Percentiles rank a stretch among this genome's conserved stretches.
phyloP scores from a whole-genome alignment of 2,329 filamentous ascomycete species.

The Myrmaecium sp. region DNA sequence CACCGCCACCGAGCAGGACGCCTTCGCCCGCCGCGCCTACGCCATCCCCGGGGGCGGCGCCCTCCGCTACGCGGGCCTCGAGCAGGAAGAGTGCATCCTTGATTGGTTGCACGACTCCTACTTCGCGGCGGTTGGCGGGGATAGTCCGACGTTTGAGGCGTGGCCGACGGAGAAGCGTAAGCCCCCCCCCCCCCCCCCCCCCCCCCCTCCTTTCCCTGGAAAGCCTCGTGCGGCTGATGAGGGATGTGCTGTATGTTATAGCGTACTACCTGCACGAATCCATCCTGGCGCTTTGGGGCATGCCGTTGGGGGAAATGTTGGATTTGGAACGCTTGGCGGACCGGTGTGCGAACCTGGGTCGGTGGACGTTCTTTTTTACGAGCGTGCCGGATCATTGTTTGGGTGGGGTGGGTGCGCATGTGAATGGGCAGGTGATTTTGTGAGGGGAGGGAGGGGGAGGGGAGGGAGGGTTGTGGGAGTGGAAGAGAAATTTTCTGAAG shows the following conservation, averaged over 20 bases:
- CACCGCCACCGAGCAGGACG: conserved; percentile 15
- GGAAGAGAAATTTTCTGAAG: no score
- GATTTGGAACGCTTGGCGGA: conserved; percentile 34
- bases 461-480: no score
- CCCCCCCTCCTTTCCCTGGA: not conserved
- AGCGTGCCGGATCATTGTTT: conserved; percentile 41
- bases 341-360: conserved; percentile 36
- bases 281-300: conserved; percentile 22
- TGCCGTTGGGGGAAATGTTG: conserved; percentile 22
- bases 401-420: conserved; percentile 26
- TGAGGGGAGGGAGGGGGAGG: no score
- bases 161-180: conserved; percentile 34
- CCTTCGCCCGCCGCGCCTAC: conserved; percentile 26
- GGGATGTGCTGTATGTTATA: conserved; percentile 2
- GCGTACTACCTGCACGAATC: conserved; percentile 20
- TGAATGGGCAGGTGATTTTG: conserved; percentile 26
- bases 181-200: conserved; percentile 1
- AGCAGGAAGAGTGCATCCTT: conserved; percentile 37
- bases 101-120: conserved; percentile 55
- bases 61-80: conserved; percentile 31
- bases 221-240: not conserved
- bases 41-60: conserved; percentile 24
- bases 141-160: conserved; percentile 46
- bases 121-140: conserved; percentile 48
- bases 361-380: conserved; percentile 46